These are phyloP conservation scores for Nepenthes mirabilis DNA, from an alignment of 148 eudicot species.

Conservation along the genomic window DNA sequence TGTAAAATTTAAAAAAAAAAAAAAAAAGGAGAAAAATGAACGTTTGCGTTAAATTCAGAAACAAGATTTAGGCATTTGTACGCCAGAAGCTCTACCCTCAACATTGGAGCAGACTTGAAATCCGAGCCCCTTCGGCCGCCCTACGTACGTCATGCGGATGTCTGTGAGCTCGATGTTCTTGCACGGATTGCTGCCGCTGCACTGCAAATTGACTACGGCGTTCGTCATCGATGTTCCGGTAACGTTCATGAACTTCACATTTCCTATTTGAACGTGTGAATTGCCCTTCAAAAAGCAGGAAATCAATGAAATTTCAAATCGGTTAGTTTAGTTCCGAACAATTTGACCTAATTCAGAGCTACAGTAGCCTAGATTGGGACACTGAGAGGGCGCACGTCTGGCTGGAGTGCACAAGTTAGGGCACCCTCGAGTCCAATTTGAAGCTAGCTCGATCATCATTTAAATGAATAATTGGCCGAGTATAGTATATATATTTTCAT, in stretches of 20 bases:
- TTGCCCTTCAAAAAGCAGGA: constrained; percentile 11
- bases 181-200: constrained; percentile 22
- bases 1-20: no score
- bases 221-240: constrained; percentile 13
- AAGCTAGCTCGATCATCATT: no score
- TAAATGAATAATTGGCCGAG: no score
- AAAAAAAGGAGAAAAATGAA: no score
- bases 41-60: not conserved
- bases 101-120: constrained; percentile 14
- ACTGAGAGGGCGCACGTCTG: not conserved
- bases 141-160: constrained; percentile 10
- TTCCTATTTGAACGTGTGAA: constrained; percentile 14
- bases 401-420: not conserved
- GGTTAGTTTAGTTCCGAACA: not conserved
- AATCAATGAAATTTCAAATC: not conserved
- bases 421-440: no score
- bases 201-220: constrained; percentile 15
- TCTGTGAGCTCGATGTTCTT: constrained; percentile 7
- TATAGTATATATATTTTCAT: no score
- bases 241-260: constrained; percentile 19
- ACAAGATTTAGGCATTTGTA: constrained; percentile 15
- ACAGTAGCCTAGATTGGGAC: not conserved
- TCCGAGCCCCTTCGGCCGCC: not conserved
- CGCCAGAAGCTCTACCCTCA: constrained; percentile 3
- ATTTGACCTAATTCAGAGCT: no score